Percentiles rank a stretch among this genome's conserved stretches.
phyloP scores from a whole-genome alignment of 768 basidiomycete genomes.

The Vararia minispora region DNA sequence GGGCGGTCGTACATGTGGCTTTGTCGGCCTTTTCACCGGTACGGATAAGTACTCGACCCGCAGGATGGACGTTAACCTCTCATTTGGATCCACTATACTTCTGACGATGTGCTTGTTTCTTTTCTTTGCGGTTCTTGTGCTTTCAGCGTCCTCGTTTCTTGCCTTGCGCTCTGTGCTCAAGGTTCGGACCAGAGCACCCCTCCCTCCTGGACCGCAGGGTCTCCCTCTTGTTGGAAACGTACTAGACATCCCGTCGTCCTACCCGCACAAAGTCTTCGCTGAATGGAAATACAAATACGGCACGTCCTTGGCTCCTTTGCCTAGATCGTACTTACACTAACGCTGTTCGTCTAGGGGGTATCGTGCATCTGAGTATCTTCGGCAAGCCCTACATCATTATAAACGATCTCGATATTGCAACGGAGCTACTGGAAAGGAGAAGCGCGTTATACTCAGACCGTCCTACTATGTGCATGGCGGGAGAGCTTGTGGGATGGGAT shows the following conservation, averaged over 20 bases:
- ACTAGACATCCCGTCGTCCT: conserved; percentile 1
- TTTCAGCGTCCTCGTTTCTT: too few relatives aligned
- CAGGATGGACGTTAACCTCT: too few relatives aligned
- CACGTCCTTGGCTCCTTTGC: background rate
- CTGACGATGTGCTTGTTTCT: too few relatives aligned
- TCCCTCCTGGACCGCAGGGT: conserved; percentile 6
- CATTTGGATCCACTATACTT: too few relatives aligned
- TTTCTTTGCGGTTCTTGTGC: too few relatives aligned
- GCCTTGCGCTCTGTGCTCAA: too few relatives aligned
- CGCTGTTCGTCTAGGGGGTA: background rate
- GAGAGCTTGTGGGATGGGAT: conserved; percentile 3
- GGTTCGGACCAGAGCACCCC: too few relatives aligned
- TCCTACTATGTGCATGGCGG: conserved; percentile 5
- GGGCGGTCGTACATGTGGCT: too few relatives aligned
- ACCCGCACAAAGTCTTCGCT: background rate
- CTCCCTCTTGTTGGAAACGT: conserved; percentile 4
- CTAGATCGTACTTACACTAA: background rate
- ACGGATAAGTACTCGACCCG: too few relatives aligned
- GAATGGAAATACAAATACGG: conserved; percentile 4
- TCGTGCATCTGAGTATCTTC: conserved; percentile 1
- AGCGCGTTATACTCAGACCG: conserved; percentile 6
- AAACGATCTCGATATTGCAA: conserved; percentile 1
- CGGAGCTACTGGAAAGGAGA: conserved; percentile 6
- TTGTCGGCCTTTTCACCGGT: too few relatives aligned
- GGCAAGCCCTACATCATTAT: conserved; percentile 5